A percentile compares a stretch with the other conserved stretches of the same genome.
Evolutionary conservation across 192 early-diverging fungal species (phyloP).

Genomic region (Mortierella alpina): DNA sequence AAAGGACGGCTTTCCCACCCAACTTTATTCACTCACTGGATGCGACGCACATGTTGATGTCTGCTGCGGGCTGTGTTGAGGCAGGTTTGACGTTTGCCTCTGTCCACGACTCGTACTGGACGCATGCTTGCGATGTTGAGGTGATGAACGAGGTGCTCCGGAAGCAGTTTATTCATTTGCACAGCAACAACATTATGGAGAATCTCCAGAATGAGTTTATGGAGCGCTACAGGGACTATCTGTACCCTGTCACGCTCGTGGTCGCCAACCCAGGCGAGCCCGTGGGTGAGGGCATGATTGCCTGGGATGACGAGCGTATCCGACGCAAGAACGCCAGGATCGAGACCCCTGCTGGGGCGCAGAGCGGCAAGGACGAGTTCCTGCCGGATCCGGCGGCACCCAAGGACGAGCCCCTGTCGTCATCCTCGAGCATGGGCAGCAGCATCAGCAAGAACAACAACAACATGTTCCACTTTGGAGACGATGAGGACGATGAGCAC

Average conservation of each 20-base stretch:
- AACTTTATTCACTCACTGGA: constrained; percentile 99
- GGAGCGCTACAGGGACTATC: constrained; percentile 79
- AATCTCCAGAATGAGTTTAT: constrained; percentile 85
- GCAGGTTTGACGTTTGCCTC: constrained; percentile 89
- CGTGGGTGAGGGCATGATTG: constrained; percentile 37
- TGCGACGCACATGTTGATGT: constrained; percentile 97
- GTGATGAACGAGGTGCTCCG: constrained; percentile 86
- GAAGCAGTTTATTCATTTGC: constrained; percentile 90
- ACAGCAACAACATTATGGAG: constrained; percentile 86
- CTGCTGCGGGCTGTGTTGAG: constrained; percentile 85
- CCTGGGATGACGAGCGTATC: constrained; percentile 46
- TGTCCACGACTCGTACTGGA: constrained; percentile 99
- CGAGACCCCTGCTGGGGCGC: background rate
- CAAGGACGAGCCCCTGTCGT: constrained; percentile 25
- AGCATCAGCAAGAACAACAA: constrained; percentile 12
- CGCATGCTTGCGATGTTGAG: constrained; percentile 92
- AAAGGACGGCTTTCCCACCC: constrained; percentile 96
- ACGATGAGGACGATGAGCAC: constrained; percentile 50
- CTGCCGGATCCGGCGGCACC: constrained; percentile 17
- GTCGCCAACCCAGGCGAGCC: constrained; percentile 50
- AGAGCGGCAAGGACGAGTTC: constrained; percentile 16
- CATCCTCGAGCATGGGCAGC: constrained; percentile 4
- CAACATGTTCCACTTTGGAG: constrained; percentile 39
- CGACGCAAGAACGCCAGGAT: constrained; percentile 31
- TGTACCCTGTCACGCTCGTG: constrained; percentile 64